A percentile compares a stretch with the other conserved stretches of the same genome.
Conservation (phyloP, 495 filamentous ascomycete genomes). For the Aspergillus steynii region DNA sequence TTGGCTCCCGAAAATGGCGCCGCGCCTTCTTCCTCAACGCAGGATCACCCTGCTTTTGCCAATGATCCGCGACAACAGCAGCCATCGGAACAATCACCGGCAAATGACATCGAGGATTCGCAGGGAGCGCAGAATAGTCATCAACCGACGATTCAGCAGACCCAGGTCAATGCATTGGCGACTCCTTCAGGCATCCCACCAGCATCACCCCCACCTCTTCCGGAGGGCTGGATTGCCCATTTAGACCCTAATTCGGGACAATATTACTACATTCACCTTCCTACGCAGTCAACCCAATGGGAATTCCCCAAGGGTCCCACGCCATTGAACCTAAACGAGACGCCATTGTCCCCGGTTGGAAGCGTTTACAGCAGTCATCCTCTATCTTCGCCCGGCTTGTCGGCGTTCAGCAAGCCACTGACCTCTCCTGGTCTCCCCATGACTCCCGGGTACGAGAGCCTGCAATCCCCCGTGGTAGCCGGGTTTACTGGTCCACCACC, state of each 20-base stretch:
- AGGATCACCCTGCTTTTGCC: conserved; percentile 82
- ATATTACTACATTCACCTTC: conserved; percentile 98
- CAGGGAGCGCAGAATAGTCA: not conserved
- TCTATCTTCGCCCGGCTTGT: conserved; percentile 69
- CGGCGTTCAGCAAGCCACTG: conserved; percentile 70
- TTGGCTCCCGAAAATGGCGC: conserved; percentile 34
- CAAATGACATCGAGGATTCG: conserved; percentile 32
- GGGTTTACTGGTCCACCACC: conserved; percentile 86
- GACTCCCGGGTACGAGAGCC: conserved; percentile 71
- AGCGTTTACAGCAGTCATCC: conserved; percentile 77
- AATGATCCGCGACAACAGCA: conserved; percentile 65
- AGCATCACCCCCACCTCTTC: conserved; percentile 83
- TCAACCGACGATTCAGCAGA: conserved; percentile 23
- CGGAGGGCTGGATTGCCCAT: conserved; percentile 98
- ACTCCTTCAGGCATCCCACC: conserved; percentile 62
- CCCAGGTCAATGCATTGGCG: conserved; percentile 43
- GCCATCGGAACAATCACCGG: conserved; percentile 39
- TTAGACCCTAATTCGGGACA: conserved; percentile 92
- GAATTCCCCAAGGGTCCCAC: conserved; percentile 94
- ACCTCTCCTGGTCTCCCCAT: conserved; percentile 75
- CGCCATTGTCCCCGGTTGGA: conserved; percentile 75
- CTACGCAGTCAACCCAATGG: conserved; percentile 96
- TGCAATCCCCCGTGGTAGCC: conserved; percentile 69
- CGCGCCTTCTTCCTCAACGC: conserved; percentile 37
- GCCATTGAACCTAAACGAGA: conserved; percentile 73